phyloP scores from a whole-genome alignment of 345 rosid genomes.

The Gossypium arboreum region DNA sequence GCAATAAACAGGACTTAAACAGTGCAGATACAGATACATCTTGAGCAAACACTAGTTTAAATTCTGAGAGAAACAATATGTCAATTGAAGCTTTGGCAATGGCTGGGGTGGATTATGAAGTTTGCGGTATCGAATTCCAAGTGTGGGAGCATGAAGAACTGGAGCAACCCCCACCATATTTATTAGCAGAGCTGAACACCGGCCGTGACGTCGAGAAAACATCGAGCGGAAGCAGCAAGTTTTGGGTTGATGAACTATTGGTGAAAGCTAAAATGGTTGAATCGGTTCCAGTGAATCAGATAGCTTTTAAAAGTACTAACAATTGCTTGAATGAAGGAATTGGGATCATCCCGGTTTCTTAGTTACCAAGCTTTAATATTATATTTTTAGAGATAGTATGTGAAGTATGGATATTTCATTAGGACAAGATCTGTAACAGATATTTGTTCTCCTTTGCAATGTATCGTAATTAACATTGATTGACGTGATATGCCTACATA shows the following conservation, averaged over 20 bases:
- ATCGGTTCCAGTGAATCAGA: conserved; percentile 4
- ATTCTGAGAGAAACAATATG: background rate
- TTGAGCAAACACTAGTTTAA: background rate
- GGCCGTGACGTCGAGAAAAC: background rate
- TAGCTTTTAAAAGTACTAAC: background rate
- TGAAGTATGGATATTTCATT: background rate
- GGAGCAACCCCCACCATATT: conserved; percentile 3
- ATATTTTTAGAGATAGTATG: background rate
- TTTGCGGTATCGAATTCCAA: background rate
- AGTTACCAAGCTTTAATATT: background rate
- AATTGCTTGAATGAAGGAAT: background rate
- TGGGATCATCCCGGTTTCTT: background rate
- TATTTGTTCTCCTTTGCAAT: no score
- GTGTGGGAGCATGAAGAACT: background rate
- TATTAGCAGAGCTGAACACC: background rate
- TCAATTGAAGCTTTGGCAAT: conserved; percentile 19
- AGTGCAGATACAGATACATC: background rate
- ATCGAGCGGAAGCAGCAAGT: background rate
- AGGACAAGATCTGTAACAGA: no score
- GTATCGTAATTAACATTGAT: no score
- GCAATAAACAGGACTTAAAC: background rate
- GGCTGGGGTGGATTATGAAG: conserved; percentile 13
- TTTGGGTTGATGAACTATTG: background rate
- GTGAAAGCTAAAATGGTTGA: conserved; percentile 6
- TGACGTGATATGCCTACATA: no score